Conservation (phyloP, 1,284 basidiomycete genomes). For the Fomitopsis schrenkii region DNA sequence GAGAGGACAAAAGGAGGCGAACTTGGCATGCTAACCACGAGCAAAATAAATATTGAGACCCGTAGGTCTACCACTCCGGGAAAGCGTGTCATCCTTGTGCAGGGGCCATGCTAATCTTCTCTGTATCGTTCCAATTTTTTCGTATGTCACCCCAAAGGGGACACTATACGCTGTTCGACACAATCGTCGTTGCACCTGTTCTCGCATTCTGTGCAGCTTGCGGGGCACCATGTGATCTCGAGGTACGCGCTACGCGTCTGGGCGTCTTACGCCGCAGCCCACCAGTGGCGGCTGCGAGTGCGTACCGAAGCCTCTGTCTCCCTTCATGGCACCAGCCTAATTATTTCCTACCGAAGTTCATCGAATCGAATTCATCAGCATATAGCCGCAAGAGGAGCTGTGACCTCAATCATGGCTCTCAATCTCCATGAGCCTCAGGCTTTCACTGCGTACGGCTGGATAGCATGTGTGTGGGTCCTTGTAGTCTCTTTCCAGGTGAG, state of each 20-base stretch:
- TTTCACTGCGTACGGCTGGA: constrained; percentile 61
- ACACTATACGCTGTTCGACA: neutral
- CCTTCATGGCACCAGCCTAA: neutral
- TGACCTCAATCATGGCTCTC: neutral
- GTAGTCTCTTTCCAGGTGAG: constrained; percentile 60
- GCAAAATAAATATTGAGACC: constrained; percentile 21
- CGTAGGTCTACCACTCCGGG: constrained; percentile 23
- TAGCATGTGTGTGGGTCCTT: constrained; percentile 60
- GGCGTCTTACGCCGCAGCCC: neutral
- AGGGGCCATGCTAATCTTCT: constrained; percentile 23
- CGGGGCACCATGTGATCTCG: neutral
- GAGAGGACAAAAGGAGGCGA: neutral
- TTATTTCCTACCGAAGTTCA: neutral
- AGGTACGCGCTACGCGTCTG: neutral
- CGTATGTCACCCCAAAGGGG: constrained; percentile 22
- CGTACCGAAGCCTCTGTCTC: neutral
- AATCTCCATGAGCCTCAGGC: constrained; percentile 19
- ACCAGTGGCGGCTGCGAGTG: neutral
- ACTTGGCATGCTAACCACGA: neutral
- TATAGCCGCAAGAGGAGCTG: too few species aligned
- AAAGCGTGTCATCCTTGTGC: constrained; percentile 23
- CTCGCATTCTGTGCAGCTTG: constrained; percentile 7
- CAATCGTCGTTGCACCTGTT: neutral
- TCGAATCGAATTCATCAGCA: neutral
- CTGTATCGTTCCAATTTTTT: constrained; percentile 24